phyloP scores from a whole-genome alignment of 2,329 filamentous ascomycete species.

The Calonectria leucothoes region DNA sequence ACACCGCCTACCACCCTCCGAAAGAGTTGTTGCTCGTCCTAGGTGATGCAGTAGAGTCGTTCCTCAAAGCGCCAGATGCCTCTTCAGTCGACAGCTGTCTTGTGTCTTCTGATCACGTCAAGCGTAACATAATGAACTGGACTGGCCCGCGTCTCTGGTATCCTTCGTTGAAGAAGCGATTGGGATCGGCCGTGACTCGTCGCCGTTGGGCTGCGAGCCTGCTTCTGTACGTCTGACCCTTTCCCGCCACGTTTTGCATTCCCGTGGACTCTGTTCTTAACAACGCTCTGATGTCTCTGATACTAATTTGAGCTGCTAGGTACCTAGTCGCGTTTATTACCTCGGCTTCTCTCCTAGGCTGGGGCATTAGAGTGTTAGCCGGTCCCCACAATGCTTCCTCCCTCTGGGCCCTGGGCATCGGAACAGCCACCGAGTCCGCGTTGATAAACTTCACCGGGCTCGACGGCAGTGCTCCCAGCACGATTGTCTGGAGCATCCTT shows the following conservation, averaged over 20 bases:
- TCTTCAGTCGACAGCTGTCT: slow-evolving; percentile 9
- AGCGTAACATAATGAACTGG: background rate
- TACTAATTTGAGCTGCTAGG: background rate
- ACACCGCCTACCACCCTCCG: slow-evolving; percentile 13
- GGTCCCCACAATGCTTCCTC: background rate
- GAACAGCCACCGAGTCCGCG: background rate
- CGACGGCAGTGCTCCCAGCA: background rate
- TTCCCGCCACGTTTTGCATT: background rate
- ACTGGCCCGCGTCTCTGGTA: background rate
- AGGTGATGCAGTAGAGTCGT: slow-evolving; percentile 11
- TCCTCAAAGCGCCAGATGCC: background rate
- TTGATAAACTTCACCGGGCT: background rate
- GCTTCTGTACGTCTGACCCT: background rate
- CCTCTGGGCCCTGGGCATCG: slow-evolving; percentile 20
- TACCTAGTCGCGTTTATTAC: background rate
- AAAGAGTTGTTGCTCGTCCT: background rate
- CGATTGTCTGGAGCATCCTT: background rate
- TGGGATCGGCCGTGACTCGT: background rate
- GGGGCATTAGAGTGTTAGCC: background rate
- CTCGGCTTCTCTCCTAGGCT: background rate
- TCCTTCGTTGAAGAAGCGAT: background rate
- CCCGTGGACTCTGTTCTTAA: background rate
- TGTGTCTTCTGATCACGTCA: background rate
- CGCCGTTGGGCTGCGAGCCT: background rate
- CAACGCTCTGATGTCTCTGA: background rate